Evolutionary conservation across 148 eudicot species (phyloP).

Genomic region (Polygonum maritimum): DNA sequence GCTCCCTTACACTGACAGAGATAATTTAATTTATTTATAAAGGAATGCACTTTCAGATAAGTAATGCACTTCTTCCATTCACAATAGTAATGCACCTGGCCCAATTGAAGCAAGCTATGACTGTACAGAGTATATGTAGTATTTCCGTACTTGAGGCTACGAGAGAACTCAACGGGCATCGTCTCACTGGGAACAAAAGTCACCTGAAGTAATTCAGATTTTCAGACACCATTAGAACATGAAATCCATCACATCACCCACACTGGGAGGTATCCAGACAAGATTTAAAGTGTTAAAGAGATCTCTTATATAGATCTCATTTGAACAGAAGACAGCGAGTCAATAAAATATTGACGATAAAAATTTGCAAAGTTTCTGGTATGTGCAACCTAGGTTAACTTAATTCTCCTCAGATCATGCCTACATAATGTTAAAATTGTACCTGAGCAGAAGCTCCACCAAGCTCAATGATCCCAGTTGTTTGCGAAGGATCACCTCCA

Average conservation of each 20-base stretch:
- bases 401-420: constrained; percentile 25
- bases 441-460: constrained; percentile 99
- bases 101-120: constrained; percentile 6
- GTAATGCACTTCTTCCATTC: constrained; percentile 22
- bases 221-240: constrained; percentile 24
- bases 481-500: constrained; percentile 67
- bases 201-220: background rate
- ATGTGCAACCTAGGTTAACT: background rate
- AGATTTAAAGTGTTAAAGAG: too few relatives aligned
- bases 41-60: constrained; percentile 27
- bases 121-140: constrained; percentile 4
- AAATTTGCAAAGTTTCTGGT: background rate
- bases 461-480: constrained; percentile 93
- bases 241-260: background rate
- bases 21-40: background rate
- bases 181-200: constrained; percentile 5
- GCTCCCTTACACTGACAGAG: background rate
- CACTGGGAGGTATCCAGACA: background rate
- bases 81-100: background rate
- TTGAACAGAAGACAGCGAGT: constrained; percentile 2
- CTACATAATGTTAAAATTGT: background rate
- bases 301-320: background rate
- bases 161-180: background rate
- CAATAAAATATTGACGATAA: background rate
- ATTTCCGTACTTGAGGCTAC: constrained; percentile 3